These are phyloP conservation scores for Pichia sp. DNA, from an alignment of 1,139 yeast genomes.

Conservation along the genomic window DNA sequence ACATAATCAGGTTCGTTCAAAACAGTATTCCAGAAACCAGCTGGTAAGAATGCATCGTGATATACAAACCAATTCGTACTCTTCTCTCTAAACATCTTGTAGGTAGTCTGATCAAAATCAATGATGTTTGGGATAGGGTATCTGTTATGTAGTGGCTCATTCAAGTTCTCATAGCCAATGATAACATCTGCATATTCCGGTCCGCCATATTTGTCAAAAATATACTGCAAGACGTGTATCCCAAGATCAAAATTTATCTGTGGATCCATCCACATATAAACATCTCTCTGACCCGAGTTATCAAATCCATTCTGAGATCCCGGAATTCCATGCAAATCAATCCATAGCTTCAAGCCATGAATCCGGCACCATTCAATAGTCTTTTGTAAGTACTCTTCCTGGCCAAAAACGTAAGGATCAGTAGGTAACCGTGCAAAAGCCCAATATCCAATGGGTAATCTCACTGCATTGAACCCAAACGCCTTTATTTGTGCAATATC, in stretches of 20 bases:
- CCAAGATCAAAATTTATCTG: constrained; percentile 25
- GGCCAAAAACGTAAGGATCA: constrained; percentile 92
- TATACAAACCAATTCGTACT: constrained; percentile 45
- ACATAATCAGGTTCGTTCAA: constrained; percentile 30
- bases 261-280: constrained; percentile 38
- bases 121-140: constrained; percentile 54
- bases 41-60: constrained; percentile 68
- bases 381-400: constrained; percentile 58
- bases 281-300: constrained; percentile 51
- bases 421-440: constrained; percentile 57
- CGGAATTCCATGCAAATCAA: constrained; percentile 61
- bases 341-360: constrained; percentile 48
- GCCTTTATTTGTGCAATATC: constrained; percentile 59
- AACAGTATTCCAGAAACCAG: constrained; percentile 53
- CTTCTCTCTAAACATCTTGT: constrained; percentile 26
- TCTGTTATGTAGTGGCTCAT: constrained; percentile 80
- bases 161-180: constrained; percentile 75
- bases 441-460: constrained; percentile 97
- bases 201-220: constrained; percentile 61
- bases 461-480: constrained; percentile 75
- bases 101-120: constrained; percentile 51
- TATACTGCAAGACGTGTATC: constrained; percentile 39
- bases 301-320: constrained; percentile 71
- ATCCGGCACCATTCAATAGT: constrained; percentile 50
- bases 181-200: constrained; percentile 61